Conservation (phyloP, 129 eudicot genomes). For the Artemisia argyi region DNA sequence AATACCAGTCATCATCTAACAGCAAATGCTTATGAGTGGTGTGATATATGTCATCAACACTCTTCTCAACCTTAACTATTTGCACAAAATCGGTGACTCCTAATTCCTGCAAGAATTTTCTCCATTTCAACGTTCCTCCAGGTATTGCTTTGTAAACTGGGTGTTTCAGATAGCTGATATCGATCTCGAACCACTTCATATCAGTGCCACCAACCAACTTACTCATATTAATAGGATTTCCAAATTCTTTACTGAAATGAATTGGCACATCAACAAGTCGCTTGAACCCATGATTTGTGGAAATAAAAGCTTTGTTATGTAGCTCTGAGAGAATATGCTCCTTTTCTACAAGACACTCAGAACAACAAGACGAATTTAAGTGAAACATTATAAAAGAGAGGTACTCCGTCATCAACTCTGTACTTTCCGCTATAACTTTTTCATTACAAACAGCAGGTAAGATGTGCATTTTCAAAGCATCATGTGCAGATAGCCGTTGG, state of each 20-base stretch:
- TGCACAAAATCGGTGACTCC: conserved; percentile 38
- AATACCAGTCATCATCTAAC: too few relatives aligned
- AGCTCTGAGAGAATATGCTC: too few relatives aligned
- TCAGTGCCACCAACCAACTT: conserved; percentile 46
- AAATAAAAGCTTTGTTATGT: too few relatives aligned
- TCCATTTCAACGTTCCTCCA: conserved; percentile 51
- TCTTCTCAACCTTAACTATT: too few relatives aligned
- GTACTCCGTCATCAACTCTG: too few relatives aligned
- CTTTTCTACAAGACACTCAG: too few relatives aligned
- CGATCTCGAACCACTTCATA: conserved; percentile 63
- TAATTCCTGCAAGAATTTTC: conserved; percentile 59
- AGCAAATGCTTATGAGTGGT: too few relatives aligned
- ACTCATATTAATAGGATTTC: conserved; percentile 45
- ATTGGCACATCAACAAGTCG: conserved; percentile 49
- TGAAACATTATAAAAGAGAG: too few relatives aligned
- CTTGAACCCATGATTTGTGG: too few relatives aligned
- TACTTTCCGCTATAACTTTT: not conserved
- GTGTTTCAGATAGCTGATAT: conserved; percentile 47
- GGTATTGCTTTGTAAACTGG: conserved; percentile 34
- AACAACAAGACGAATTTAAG: too few relatives aligned
- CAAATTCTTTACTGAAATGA: conserved; percentile 59
- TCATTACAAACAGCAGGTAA: conserved; percentile 56
- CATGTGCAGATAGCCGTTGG: conserved; percentile 64
- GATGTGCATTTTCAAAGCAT: conserved; percentile 60
- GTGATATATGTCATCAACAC: too few relatives aligned